phyloP scores from a whole-genome alignment of 2,329 filamentous ascomycete genomes.

The Microcyclosporella mali region DNA sequence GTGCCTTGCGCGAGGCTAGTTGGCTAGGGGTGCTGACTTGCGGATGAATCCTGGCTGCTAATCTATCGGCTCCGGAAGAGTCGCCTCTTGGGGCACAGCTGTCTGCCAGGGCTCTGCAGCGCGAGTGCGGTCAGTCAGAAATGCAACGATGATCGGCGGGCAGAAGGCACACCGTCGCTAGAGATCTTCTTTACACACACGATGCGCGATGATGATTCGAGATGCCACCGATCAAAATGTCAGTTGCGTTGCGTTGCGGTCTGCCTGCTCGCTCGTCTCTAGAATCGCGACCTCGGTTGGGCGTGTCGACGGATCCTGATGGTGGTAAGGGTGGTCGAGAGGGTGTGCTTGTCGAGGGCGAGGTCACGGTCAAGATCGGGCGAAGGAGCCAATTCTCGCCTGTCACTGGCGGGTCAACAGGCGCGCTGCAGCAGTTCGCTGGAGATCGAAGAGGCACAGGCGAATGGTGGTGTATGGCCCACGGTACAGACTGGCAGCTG shows the following conservation, averaged over 20 bases:
- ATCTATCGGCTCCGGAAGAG: constrained; percentile 26
- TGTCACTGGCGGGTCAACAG: not conserved
- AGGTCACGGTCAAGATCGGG: constrained; percentile 4
- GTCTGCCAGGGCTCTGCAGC: constrained; percentile 8
- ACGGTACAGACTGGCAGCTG: not conserved
- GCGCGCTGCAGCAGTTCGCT: not conserved
- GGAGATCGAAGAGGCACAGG: too few species aligned
- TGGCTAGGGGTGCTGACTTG: constrained; percentile 12
- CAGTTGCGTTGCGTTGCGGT: not conserved
- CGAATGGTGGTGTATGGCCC: too few species aligned
- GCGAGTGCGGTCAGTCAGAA: constrained; percentile 7
- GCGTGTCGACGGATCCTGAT: not conserved
- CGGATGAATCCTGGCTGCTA: constrained; percentile 25
- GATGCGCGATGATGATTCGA: not conserved
- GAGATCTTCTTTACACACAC: too few species aligned
- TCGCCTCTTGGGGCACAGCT: constrained; percentile 15
- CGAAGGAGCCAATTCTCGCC: constrained; percentile 2
- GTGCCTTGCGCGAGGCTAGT: constrained; percentile 20
- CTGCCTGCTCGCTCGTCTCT: not conserved
- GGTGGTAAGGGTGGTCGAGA: not conserved
- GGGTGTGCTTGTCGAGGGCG: constrained; percentile 1
- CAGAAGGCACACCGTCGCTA: not conserved
- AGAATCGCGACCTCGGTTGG: not conserved
- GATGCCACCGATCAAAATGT: not conserved
- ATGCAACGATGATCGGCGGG: constrained; percentile 19